phyloP scores from a whole-genome alignment of 1,284 basidiomycete species.

The Rhodotorula sp. region DNA sequence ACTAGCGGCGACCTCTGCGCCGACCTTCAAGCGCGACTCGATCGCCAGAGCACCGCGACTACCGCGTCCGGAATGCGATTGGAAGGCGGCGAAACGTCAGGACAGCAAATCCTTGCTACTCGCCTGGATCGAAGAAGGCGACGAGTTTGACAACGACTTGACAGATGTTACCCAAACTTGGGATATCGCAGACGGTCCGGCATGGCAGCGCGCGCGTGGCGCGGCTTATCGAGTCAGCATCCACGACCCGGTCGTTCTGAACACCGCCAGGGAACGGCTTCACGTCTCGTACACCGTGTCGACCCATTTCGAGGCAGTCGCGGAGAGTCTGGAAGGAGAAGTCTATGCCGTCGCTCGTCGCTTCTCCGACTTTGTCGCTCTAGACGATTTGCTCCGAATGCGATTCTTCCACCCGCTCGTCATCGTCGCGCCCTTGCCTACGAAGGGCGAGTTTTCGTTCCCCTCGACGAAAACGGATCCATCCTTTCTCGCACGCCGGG shows the following conservation, averaged over 20 bases:
- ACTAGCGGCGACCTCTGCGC: constrained; percentile 15
- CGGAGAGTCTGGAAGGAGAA: too few species aligned
- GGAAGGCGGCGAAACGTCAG: constrained; percentile 39
- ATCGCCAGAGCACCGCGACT: background rate
- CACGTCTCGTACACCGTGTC: constrained; percentile 69
- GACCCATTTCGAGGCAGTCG: background rate
- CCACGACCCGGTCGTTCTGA: constrained; percentile 71
- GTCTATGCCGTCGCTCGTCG: constrained; percentile 72
- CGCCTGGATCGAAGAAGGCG: constrained; percentile 19
- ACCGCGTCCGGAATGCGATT: constrained; percentile 33
- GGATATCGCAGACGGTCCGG: constrained; percentile 59
- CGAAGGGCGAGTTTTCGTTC: constrained; percentile 56
- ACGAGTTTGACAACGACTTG: constrained; percentile 40
- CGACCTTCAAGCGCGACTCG: background rate
- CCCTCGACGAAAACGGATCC: constrained; percentile 67
- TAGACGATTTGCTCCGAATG: constrained; percentile 66
- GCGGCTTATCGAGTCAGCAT: constrained; percentile 66
- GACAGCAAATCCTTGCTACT: constrained; percentile 17
- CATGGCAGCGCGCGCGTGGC: constrained; percentile 57
- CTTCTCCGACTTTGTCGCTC: constrained; percentile 77
- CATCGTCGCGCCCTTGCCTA: constrained; percentile 73
- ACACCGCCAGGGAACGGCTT: constrained; percentile 42
- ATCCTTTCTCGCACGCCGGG: constrained; percentile 76
- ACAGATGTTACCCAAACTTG: constrained; percentile 46
- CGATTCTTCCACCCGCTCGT: constrained; percentile 64